Base-by-base conservation (phyloP, 176 grass and related monocot species). In the Carex littledalei region DNA sequence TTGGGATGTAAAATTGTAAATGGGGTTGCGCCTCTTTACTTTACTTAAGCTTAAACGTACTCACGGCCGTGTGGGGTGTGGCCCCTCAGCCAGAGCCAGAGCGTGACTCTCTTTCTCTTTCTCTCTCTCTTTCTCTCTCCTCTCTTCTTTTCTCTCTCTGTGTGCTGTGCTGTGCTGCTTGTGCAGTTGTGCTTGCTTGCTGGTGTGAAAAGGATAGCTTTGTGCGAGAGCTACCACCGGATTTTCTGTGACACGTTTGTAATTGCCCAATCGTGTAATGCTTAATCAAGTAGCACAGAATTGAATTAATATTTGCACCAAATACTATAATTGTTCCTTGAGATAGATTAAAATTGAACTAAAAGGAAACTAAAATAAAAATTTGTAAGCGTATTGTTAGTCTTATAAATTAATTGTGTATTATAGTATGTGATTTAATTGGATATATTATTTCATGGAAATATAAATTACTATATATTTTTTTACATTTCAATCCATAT, bases 41-140 rank as follows among this genome's bases (percentile, higher is more conserved):
- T 45, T 71, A 43, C 67, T 68, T 68, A 8, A 0, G 14, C 49
- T 31, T 56, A 54, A 7, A 54, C 47, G 45, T 24, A 47, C 12
- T 67, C 80, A 66, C 58, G 80, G 80, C 80, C 80, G 80, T 83
- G 80, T 83, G 80, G 80, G 61, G 80, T 83, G 80, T 83, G 80
- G 80, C 80, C 80, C 80, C 80, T 82, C 17, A 81, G 1, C 29
- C 63, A 16, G 32, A 81, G 1, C 29, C 62, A 16, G 45, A 67
- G 22, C 22, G 29, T 32, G 45, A 63, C 31, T 15, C 9, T 53
- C 74, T 78, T 3, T 39, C 5, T 39, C 5, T 39, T 6, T 4
- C 0, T 39, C 5, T 39, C 4, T 39, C 34, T 39, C 37, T 39
- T 3, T 37, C 35, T 37, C 35, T 37, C 3, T 26, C 26, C 26